phyloP scores from a whole-genome alignment of 768 basidiomycete genomes.

The Terana coerulea region DNA sequence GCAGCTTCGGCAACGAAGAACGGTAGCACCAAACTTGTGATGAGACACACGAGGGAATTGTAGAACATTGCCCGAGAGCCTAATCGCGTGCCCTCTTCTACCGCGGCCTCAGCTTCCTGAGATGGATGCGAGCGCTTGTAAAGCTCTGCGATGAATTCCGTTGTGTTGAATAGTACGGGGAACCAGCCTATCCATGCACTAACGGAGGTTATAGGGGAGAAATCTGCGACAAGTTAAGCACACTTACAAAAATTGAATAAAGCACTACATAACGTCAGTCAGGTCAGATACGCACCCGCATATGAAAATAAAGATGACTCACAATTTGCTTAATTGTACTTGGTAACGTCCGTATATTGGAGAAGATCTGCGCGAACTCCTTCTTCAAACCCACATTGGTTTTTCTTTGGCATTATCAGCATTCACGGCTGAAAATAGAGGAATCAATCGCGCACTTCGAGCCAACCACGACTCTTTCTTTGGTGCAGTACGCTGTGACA shows the following conservation, averaged over 20 bases:
- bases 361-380: constrained; percentile 67
- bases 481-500: constrained; percentile 55
- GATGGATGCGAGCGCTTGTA: constrained; percentile 51
- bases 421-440: constrained; percentile 1
- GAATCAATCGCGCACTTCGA: constrained; percentile 24
- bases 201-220: not conserved
- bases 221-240: not conserved
- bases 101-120: constrained; percentile 52
- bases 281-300: too few species aligned
- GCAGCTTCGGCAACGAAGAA: constrained; percentile 42
- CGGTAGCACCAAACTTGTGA: constrained; percentile 68
- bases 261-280: constrained; percentile 41
- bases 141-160: constrained; percentile 84
- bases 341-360: constrained; percentile 66
- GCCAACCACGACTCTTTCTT: constrained; percentile 69
- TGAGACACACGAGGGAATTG: constrained; percentile 65
- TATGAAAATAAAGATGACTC: constrained; percentile 23
- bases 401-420: constrained; percentile 15
- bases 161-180: constrained; percentile 85
- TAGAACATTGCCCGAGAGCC: constrained; percentile 84
- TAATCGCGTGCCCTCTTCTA: constrained; percentile 49
- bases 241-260: constrained; percentile 77
- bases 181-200: constrained; percentile 92
- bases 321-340: constrained; percentile 77
- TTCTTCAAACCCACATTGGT: constrained; percentile 31